Conservation (phyloP, 164 flowering plant species). For the Pachysandra terminalis region DNA sequence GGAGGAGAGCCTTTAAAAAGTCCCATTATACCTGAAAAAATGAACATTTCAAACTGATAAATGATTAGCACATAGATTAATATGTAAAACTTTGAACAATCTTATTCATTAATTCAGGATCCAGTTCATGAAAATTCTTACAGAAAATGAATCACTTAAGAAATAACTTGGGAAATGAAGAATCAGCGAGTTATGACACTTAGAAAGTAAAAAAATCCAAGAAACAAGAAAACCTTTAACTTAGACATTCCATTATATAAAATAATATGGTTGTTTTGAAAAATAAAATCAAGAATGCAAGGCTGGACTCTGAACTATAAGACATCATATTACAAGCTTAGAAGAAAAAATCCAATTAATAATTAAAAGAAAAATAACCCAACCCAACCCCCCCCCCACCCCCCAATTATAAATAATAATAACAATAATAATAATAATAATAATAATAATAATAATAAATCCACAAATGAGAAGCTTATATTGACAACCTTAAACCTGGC, state of each 20-base stretch:
- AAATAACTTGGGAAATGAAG: not conserved
- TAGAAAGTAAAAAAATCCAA: not conserved
- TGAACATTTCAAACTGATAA: conserved; percentile 1
- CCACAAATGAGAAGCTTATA: not conserved
- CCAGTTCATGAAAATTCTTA: not conserved
- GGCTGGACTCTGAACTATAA: not conserved
- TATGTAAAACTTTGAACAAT: not conserved
- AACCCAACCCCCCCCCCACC: too few relatives aligned
- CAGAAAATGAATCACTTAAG: not conserved
- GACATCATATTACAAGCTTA: not conserved
- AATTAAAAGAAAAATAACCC: too few relatives aligned
- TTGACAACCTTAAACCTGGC: too few relatives aligned
- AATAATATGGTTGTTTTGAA: too few relatives aligned
- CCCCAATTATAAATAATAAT: too few relatives aligned
- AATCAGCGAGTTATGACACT: not conserved
- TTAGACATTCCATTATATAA: too few relatives aligned
- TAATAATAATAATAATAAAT: too few relatives aligned
- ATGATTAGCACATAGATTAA: not conserved
- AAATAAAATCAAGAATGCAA: not conserved
- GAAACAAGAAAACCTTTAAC: not conserved
- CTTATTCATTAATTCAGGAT: not conserved
- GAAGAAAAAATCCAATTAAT: not conserved
- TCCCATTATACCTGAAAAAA: conserved; percentile 16
- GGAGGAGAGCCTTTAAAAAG: conserved; percentile 17
- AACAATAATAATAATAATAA: not conserved